Evolutionary conservation across 257 asterid genomes (phyloP), one percentile per base, ranked within the genome.

Genomic region (Handroanthus guayacan): DNA sequence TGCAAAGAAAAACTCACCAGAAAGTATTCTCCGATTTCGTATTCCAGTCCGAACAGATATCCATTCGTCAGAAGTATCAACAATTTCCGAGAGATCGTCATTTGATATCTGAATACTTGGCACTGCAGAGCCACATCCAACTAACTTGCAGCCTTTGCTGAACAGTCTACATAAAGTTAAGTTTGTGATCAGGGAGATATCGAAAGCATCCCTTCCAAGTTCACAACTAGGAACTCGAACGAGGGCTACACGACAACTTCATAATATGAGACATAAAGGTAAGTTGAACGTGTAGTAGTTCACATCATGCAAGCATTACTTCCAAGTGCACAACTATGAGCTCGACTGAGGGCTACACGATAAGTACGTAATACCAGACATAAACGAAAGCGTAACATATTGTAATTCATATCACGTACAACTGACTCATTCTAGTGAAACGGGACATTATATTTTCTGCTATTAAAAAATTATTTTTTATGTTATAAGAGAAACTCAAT

Each of bases 11-110:
- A 64, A 79, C 87, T 83, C 76, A 92, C 98, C 88, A 38, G 96
- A 79, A 69, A 93, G 86, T 78, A 91, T 90, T 87, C 95, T 89
- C 65, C 97, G 88, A 74, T 89, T 91, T 34, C 91, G 89, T 74
- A 93, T 91, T 72, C 98, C 98, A 76, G 98, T 91, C 45, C 98
- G 86, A 16, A 80, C 88, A 47, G 95, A 83, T 68, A 93, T 89
- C 98, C 98, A 93, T 75, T 93, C 97, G 79, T 93, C 98, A 76
- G 74, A 60, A 68, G 98, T 91, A 68, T 88, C 96, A 36, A 93
- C 93, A 39, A 88, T 14, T 75, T 84, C 83, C 5, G 96, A 82
- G 65, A 93, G 96, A 72, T 93, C 97, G 47, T 88, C 90, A 55
- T 93, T 93, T 14, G 97, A 93, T 79, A 93, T 83, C 67, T 81